Evolutionary conservation across 1,284 basidiomycete species (phyloP).

Genomic region (Trichosporon sp.): DNA sequence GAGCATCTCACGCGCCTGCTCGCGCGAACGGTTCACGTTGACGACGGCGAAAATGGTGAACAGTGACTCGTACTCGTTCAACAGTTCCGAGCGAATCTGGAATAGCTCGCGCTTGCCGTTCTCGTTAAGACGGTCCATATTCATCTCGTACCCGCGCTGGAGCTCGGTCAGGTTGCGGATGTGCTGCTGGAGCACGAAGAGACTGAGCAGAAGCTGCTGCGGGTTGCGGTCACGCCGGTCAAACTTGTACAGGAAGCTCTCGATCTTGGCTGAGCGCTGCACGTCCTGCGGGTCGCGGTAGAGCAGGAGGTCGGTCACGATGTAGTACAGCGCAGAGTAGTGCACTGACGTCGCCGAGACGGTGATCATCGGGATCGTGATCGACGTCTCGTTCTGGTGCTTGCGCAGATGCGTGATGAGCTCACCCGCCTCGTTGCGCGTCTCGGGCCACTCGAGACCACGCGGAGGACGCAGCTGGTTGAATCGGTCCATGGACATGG

Average conservation of each 20-base stretch:
- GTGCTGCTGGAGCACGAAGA: constrained; percentile 73
- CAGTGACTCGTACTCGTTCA: constrained; percentile 76
- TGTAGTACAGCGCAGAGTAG: constrained; percentile 83
- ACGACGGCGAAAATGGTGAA: constrained; percentile 88
- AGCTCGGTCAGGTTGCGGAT: constrained; percentile 66
- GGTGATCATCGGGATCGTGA: constrained; percentile 81
- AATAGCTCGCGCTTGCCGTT: constrained; percentile 65
- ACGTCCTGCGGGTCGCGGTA: constrained; percentile 86
- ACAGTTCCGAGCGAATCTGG: constrained; percentile 70
- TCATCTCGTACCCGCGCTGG: constrained; percentile 63
- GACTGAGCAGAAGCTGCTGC: constrained; percentile 67
- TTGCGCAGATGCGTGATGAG: constrained; percentile 71
- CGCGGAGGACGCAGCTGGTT: constrained; percentile 84
- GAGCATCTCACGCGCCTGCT: constrained; percentile 71
- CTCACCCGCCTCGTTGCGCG: constrained; percentile 54
- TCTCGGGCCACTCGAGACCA: constrained; percentile 59
- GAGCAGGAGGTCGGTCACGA: constrained; percentile 83
- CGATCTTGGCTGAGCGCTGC: constrained; percentile 71
- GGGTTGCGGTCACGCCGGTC: constrained; percentile 77
- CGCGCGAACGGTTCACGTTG: constrained; percentile 68
- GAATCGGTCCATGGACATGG: constrained; percentile 89
- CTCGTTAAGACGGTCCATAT: constrained; percentile 59
- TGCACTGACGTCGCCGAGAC: constrained; percentile 85
- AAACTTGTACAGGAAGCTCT: constrained; percentile 84
- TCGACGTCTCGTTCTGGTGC: constrained; percentile 78